Percentiles rank a stretch among this genome's conserved stretches.
These are phyloP conservation scores for Sanghuangporus baumii DNA, from an alignment of 1,284 basidiomycete genomes.

Conservation along the genomic window DNA sequence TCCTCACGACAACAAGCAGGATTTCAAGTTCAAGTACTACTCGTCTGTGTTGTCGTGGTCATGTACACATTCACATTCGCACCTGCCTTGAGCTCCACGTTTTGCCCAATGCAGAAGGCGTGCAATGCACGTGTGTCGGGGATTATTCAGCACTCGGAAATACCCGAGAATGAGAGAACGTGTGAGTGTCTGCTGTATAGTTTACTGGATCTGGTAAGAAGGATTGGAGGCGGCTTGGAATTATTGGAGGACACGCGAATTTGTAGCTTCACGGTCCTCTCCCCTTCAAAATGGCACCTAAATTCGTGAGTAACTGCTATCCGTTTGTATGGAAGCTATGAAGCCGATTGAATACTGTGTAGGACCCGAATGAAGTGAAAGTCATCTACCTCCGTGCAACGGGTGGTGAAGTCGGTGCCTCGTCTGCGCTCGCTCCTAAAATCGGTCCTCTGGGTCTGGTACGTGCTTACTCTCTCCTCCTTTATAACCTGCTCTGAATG, in stretches of 20 bases:
- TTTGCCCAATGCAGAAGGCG: not conserved
- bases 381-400: conserved; percentile 99
- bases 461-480: conserved; percentile 32
- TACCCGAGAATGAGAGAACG: not conserved
- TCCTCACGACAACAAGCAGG: not conserved
- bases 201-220: not conserved
- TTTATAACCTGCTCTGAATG: not conserved
- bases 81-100: not conserved
- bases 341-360: conserved; percentile 10
- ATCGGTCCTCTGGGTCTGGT: conserved; percentile 99
- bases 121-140: not conserved
- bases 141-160: not conserved
- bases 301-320: conserved; percentile 51
- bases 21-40: not conserved
- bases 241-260: conserved; percentile 3
- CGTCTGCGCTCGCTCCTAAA: conserved; percentile 98
- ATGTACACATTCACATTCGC: not conserved
- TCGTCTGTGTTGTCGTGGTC: no score
- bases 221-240: not conserved
- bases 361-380: conserved; percentile 94
- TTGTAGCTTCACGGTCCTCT: conserved; percentile 16
- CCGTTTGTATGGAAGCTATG: not conserved
- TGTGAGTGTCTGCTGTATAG: conserved; percentile 4
- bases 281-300: conserved; percentile 58
- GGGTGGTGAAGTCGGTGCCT: conserved; percentile 99